Base-by-base conservation (phyloP, 2,329 filamentous ascomycete genomes). In the Fusarium sublunatum region DNA sequence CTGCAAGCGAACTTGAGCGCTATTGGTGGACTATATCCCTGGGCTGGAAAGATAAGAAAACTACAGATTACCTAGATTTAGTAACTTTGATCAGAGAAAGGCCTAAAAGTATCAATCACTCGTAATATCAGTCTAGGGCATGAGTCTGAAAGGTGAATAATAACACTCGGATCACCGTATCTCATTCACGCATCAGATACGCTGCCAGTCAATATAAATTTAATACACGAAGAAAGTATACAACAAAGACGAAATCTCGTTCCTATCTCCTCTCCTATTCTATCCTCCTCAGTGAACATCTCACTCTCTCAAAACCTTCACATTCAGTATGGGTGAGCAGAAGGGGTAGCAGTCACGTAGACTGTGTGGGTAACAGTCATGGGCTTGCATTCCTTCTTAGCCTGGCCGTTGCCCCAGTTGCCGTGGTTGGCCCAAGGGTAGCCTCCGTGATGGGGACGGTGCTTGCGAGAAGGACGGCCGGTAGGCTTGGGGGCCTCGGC, bases 311-410 rank as follows among this genome's bases (percentile, higher is more conserved):
- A n/a, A 24, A 29, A 44, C 4, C 12, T 24, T 34, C 5, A 22
- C 35, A 12, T 35, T 53, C 62, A 62, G 46, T 54, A 57, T 34
- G 42, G 38, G 22, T 56, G 31, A 29, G 24, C 44, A 24, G 43
- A 40, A 31, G 55, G 25, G 22, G 65, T 67, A 8, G 64, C 61
- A 49, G 68, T 70, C 40, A 70, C 68, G 29, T 70, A 70, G 52
- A 68, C 61, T 1, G 68, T 70, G 9, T 54, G 48, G 32, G 54
- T 68, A 3, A 70, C 61, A 7, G 68, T 70, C 47, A 51, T 57
- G 10, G 42, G 39, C 19, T 29, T 26, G 47, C 68, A 70, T n/a
- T 57, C 28, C 43, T 55, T 34, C 10, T 34, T 34, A 34, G 10
- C 13, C 11, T 34, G 11, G 26, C 26, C 19, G 19, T 19, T 28